Evolutionary conservation across 192 early-diverging fungal species (phyloP).

Genomic region (Coemansia sp.): DNA sequence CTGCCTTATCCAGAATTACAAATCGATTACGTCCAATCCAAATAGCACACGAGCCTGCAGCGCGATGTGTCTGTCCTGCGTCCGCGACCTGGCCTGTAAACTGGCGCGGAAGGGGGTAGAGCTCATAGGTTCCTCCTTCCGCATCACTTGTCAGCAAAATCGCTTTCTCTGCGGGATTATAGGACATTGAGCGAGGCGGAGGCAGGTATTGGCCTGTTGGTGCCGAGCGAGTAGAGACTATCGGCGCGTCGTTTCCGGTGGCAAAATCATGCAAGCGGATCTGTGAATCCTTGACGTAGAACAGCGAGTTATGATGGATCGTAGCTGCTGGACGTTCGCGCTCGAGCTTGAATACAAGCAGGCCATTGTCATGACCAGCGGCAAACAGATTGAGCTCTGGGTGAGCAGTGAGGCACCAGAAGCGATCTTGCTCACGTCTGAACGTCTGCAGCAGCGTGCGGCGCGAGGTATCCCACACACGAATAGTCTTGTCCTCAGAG

Average conservation of each 20-base stretch:
- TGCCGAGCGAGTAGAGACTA: slow-evolving; percentile 74
- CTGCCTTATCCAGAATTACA: slow-evolving; percentile 88
- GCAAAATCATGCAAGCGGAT: slow-evolving; percentile 82
- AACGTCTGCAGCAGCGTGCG: slow-evolving; percentile 94
- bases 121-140: slow-evolving; percentile 90
- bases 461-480: slow-evolving; percentile 98
- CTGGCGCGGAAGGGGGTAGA: slow-evolving; percentile 82
- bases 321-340: slow-evolving; percentile 92
- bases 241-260: slow-evolving; percentile 72
- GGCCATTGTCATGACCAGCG: slow-evolving; percentile 94
- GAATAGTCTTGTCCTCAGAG: slow-evolving; percentile 96
- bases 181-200: slow-evolving; percentile 82
- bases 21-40: slow-evolving; percentile 97
- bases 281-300: slow-evolving; percentile 87
- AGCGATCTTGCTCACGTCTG: slow-evolving; percentile 93
- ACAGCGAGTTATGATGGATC: slow-evolving; percentile 79
- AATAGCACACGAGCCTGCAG: slow-evolving; percentile 77
- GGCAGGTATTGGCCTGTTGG: slow-evolving; percentile 68
- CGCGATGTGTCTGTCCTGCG: slow-evolving; percentile 70
- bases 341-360: slow-evolving; percentile 99
- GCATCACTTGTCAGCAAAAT: slow-evolving; percentile 79
- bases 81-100: slow-evolving; percentile 36
- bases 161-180: slow-evolving; percentile 91
- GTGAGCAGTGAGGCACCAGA: slow-evolving; percentile 95
- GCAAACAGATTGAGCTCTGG: slow-evolving; percentile 99